These are phyloP conservation scores for Pichia gijzeniarum DNA, from an alignment of 805 yeast species.

Conservation along the genomic window DNA sequence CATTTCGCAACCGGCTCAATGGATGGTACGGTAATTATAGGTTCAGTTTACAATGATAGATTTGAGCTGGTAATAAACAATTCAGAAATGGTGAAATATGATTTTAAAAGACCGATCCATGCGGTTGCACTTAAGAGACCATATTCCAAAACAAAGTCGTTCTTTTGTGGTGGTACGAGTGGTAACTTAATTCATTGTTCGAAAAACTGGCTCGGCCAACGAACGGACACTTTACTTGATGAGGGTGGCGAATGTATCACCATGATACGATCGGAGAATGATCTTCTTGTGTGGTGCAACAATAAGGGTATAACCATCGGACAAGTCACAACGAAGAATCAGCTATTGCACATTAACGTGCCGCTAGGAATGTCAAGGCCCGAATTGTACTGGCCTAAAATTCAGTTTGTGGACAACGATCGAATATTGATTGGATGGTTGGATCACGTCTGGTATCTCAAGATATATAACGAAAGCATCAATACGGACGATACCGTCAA, in stretches of 20 bases:
- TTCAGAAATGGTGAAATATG: conserved; percentile 62
- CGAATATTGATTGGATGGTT: conserved; percentile 80
- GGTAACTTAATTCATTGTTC: conserved; percentile 74
- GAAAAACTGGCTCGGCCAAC: conserved; percentile 80
- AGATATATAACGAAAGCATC: conserved; percentile 12
- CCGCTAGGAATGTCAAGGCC: conserved; percentile 57
- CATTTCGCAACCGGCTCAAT: conserved; percentile 84
- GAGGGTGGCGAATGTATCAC: conserved; percentile 65
- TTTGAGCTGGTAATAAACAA: conserved; percentile 21
- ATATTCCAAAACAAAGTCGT: conserved; percentile 55
- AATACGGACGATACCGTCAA: neutral
- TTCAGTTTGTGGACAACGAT: conserved; percentile 58
- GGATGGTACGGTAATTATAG: conserved; percentile 88
- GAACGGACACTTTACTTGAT: conserved; percentile 61
- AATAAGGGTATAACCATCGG: conserved; percentile 71
- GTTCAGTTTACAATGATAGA: conserved; percentile 47
- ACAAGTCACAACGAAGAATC: conserved; percentile 45
- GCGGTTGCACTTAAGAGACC: conserved; percentile 75
- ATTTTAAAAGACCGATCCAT: conserved; percentile 83
- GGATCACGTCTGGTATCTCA: conserved; percentile 60
- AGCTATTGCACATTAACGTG: conserved; percentile 46
- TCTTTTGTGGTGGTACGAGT: conserved; percentile 84
- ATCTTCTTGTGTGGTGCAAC: conserved; percentile 74
- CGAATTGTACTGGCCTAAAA: conserved; percentile 79
- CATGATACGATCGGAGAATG: conserved; percentile 55